Conservation (phyloP, 306 rosid species). For the Hylodesmum podocarpum region DNA sequence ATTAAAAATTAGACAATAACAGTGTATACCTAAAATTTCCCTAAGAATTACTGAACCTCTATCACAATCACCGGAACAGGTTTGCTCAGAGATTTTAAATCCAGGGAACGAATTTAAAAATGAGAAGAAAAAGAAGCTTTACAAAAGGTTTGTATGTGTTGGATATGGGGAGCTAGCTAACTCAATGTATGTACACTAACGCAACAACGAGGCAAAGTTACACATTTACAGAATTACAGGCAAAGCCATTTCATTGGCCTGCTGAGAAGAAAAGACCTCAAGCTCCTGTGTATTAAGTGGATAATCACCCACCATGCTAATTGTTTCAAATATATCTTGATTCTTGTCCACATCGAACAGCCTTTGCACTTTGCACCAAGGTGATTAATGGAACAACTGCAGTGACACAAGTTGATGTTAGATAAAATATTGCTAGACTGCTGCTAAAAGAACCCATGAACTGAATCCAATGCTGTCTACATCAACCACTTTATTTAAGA, state of each 20-base stretch:
- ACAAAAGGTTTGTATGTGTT: slow-evolving; percentile 22
- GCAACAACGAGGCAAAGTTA: background rate
- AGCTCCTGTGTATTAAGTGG: slow-evolving; percentile 15
- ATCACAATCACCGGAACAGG: slow-evolving; percentile 1
- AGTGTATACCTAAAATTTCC: background rate
- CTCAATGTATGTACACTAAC: slow-evolving; percentile 25
- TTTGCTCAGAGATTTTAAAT: background rate
- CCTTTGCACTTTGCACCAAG: slow-evolving; percentile 15
- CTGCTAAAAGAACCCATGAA: background rate
- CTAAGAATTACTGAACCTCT: background rate
- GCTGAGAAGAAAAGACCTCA: slow-evolving; percentile 7
- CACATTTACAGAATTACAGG: slow-evolving; percentile 21
- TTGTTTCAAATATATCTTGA: slow-evolving; percentile 1
- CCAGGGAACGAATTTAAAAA: slow-evolving; percentile 21
- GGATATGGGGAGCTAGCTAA: slow-evolving; percentile 27
- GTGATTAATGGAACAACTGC: slow-evolving; percentile 32
- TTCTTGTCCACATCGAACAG: slow-evolving; percentile 23
- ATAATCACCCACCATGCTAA: slow-evolving; percentile 12
- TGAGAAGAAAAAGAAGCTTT: slow-evolving; percentile 26
- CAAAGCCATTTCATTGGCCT: slow-evolving; percentile 6
- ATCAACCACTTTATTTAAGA: background rate
- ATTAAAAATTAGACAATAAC: background rate
- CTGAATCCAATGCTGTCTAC: background rate
- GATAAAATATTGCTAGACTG: background rate
- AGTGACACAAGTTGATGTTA: slow-evolving; percentile 28